Evolutionary conservation across 179 eudicot species (phyloP), one percentile per base, ranked within the genome.

Genomic region (Carnegiea gigantea): DNA sequence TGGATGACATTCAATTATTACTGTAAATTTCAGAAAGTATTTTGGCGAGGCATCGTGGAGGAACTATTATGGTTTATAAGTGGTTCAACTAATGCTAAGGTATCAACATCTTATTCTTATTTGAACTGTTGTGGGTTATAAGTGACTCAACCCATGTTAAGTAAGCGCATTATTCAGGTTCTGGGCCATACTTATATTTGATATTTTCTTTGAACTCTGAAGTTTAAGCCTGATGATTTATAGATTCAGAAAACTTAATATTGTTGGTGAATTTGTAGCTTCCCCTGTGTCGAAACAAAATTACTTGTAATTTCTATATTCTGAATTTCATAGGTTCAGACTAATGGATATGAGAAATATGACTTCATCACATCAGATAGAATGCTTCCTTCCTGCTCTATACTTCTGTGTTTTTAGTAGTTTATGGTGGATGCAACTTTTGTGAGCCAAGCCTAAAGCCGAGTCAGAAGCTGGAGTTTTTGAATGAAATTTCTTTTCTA

Each of bases 41-140:
- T 96, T 86, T 94, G 99, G 99, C 89, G 93, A 75, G 99, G 97
- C 85, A 95, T 94, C 79, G 94, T 96, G 33, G 99, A 96, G 88
- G 98, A 96, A 84, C 91, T 96, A 74, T 85, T 94, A 86, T 94
- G 97, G 99, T 94, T 96, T 84, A 92, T 96, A 83, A 94, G 99
- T 86, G 99, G 99, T 74, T 94, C 98, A 53, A 96, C 99, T 80
- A 96, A 87, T 87, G 97, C 95, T 53, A 94, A 93, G 98, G 99
- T 96, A 88, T 62, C 36, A 38, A 20, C 30, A 9, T 49, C 43
- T 67, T 43, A 67, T 78, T 65, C 53, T 51, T 51, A 0, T 13
- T 51, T 51, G 17, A 51, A 51, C 57, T 51, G 57, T 51, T 51
- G 57, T 51, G 57, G 44, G 1, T 17, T 13, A 51, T 12, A 51